phyloP scores from a whole-genome alignment of 176 grass and related monocot genomes.

The Bothriochloa decipiens region DNA sequence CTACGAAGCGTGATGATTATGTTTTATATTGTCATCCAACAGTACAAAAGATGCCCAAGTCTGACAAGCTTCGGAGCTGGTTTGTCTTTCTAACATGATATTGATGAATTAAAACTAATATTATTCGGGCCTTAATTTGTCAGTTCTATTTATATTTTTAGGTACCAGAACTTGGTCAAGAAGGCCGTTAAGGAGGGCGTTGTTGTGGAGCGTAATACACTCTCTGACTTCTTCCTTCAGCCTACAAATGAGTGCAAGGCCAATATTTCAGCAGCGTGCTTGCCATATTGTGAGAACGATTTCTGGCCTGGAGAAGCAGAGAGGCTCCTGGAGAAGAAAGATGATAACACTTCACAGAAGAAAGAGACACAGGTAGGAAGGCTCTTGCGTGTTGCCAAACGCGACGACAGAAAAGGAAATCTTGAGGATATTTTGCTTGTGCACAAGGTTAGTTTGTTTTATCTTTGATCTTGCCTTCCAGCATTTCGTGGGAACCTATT shows the following conservation, averaged over 20 bases:
- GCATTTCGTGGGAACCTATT: constrained; percentile 15
- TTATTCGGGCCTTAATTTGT: constrained; percentile 23
- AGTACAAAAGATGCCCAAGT: constrained; percentile 89
- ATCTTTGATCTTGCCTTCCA: constrained; percentile 6
- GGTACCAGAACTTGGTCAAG: constrained; percentile 84
- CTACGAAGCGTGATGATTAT: constrained; percentile 91
- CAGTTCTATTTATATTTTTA: constrained; percentile 44
- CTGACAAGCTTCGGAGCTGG: constrained; percentile 92
- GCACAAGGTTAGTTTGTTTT: constrained; percentile 60
- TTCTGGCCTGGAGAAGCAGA: constrained; percentile 96
- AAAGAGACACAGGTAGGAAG: constrained; percentile 77
- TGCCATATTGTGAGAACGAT: constrained; percentile 96
- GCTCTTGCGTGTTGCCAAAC: constrained; percentile 78
- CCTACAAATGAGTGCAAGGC: constrained; percentile 71
- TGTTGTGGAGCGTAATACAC: constrained; percentile 78
- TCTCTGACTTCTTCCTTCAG: constrained; percentile 78
- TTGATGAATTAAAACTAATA: constrained; percentile 26
- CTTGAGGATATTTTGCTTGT: constrained; percentile 81
- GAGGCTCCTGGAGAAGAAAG: constrained; percentile 74
- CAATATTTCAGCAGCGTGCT: constrained; percentile 72
- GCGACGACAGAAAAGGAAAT: constrained; percentile 69
- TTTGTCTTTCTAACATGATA: constrained; percentile 34
- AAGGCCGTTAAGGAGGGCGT: constrained; percentile 81
- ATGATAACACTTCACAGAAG: constrained; percentile 57
- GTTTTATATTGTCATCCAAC: constrained; percentile 96